These are phyloP conservation scores for Cardamine resedifolia DNA, from an alignment of 345 rosid species.

Conservation along the genomic window DNA sequence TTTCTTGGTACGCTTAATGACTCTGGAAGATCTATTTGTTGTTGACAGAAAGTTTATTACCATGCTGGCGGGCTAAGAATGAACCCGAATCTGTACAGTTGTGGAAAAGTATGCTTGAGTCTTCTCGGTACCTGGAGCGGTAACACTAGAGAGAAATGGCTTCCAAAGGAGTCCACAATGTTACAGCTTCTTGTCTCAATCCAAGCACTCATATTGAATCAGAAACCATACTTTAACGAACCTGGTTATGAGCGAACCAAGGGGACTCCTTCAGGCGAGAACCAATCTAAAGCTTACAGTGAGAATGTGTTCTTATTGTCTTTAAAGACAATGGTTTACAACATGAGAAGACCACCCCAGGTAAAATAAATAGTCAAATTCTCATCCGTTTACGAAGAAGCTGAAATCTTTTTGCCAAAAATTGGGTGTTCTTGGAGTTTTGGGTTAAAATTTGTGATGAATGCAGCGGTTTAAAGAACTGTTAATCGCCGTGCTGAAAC, in stretches of 20 bases:
- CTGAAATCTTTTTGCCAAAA: background rate
- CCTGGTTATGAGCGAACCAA: conserved; percentile 56
- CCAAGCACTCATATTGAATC: conserved; percentile 89
- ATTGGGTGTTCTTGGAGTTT: no score
- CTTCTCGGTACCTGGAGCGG: conserved; percentile 92
- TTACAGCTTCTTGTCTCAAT: conserved; percentile 91
- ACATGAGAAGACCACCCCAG: conserved; percentile 72
- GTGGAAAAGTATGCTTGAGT: conserved; percentile 93
- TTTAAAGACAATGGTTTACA: conserved; percentile 67
- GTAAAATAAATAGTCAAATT: conserved; percentile 39
- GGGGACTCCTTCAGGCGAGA: conserved; percentile 59
- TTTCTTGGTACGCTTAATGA: background rate
- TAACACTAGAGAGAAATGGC: conserved; percentile 73
- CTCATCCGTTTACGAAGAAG: background rate
- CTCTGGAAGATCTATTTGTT: background rate
- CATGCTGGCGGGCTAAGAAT: conserved; percentile 84
- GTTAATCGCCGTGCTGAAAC: no score
- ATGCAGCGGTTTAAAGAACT: background rate
- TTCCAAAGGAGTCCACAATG: conserved; percentile 76
- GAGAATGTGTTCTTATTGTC: conserved; percentile 66
- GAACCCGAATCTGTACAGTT: conserved; percentile 70
- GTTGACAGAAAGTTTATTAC: conserved; percentile 66
- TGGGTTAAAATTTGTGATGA: background rate
- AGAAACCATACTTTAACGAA: conserved; percentile 90
- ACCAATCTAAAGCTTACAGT: conserved; percentile 51